Conservation (phyloP, 768 basidiomycete genomes). For the Gautieria morchelliformis region DNA sequence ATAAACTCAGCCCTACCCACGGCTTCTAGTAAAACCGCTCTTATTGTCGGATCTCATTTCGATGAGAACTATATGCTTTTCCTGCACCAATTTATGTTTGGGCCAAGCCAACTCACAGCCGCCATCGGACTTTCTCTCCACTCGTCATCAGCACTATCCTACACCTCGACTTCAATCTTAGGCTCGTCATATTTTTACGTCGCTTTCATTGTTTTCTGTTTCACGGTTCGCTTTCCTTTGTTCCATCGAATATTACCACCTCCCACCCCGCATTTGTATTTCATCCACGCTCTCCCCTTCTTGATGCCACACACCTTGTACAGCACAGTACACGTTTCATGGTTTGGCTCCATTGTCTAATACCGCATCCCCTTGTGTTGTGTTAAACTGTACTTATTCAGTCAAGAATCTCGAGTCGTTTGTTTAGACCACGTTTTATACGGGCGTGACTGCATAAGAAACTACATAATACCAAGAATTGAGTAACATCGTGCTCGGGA, state of each 20-base stretch:
- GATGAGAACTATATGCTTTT: slow-evolving; percentile 2
- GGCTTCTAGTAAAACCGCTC: slow-evolving; percentile 3
- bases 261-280: slow-evolving; percentile 5
- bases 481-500: neutral
- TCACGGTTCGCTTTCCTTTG: slow-evolving; percentile 7
- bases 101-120: neutral
- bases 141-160: slow-evolving; percentile 1
- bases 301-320: slow-evolving; percentile 10
- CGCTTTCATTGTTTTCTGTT: slow-evolving; percentile 9
- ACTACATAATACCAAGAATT: neutral
- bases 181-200: slow-evolving; percentile 5
- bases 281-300: slow-evolving; percentile 1
- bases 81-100: slow-evolving; percentile 3
- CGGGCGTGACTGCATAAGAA: no score
- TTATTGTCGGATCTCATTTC: neutral
- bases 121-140: slow-evolving; percentile 1
- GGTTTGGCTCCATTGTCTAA: slow-evolving; percentile 10
- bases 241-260: slow-evolving; percentile 8
- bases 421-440: slow-evolving; percentile 5
- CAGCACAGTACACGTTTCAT: slow-evolving; percentile 10
- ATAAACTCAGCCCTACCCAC: slow-evolving; percentile 33
- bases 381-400: slow-evolving; percentile 11
- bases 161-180: slow-evolving; percentile 1
- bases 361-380: slow-evolving; percentile 10
- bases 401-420: slow-evolving; percentile 9